Evolutionary conservation across 2,329 filamentous ascomycete species (phyloP), one percentile per base, ranked within the genome.

Genomic region (Sclerotinia glacialis): DNA sequence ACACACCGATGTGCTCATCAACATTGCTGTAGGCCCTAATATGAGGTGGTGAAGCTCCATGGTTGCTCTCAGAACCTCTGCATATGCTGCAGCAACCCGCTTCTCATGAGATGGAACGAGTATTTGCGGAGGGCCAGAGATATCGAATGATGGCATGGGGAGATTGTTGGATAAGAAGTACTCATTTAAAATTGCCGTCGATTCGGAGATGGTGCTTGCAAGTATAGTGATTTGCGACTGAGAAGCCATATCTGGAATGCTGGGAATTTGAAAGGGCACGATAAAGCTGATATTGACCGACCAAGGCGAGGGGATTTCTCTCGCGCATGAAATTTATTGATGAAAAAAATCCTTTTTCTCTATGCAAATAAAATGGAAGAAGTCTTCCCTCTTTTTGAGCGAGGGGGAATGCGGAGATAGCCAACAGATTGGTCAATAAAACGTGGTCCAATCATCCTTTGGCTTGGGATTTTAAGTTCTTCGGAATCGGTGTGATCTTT

Each of bases 1-100:
- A 63, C 47, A n/a, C n/a, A 63, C 60, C 47, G 60, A 63, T 16
- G 18, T 42, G 16, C 47, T 11, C 60, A 63, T 63, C 18, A 63
- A 31, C n/a, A 53, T 28, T 4, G 60, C 60, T n/a, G 47, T 63
- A 16, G 60, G 60, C 42, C 60, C 60, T 18, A 63, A 23, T 47
- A 63, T 54, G 9, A 63, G 60, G 9, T 63, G 37, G 37, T 63
- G 60, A 8, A 63, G 34, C 16, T 63, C 60, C 47, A 54, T 54
- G 34, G 60, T 63, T 40, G 60, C 60, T 5, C 49, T 31, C 1
- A 63, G 37, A n/a, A 63, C 34, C 16, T 63, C 47, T 18, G 60
- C 34, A 44, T 63, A 42, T 18, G 47, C 60, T n/a, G n/a, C 31
- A 26, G 47, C 5, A n/a, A 63, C 60, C 8, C 28, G n/a, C n/a